A percentile compares a stretch with the other conserved stretches of the same genome.
These are phyloP conservation scores for Microstegium vimineum DNA, from an alignment of 176 grass and related monocot species.

Conservation along the genomic window DNA sequence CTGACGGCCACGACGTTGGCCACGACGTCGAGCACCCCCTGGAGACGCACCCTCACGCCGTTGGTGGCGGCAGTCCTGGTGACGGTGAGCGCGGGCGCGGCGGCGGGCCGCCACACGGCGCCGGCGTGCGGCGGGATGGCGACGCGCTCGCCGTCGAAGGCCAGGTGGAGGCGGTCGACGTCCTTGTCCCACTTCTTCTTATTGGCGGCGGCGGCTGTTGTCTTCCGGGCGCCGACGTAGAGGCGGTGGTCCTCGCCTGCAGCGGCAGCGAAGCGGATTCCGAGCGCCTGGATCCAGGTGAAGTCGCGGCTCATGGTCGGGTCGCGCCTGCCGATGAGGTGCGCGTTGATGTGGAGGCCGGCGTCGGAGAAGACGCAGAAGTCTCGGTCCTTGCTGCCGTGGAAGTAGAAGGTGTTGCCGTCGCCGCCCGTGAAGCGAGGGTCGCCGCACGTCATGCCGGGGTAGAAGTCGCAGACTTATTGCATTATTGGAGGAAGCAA, in stretches of 20 bases:
- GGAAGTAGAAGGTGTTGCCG: slow-evolving; percentile 52
- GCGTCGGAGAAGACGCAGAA: slow-evolving; percentile 42
- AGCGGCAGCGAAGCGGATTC: slow-evolving; percentile 47
- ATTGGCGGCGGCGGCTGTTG: slow-evolving; percentile 32
- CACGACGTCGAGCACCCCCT: slow-evolving; percentile 25
- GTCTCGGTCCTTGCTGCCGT: slow-evolving; percentile 33
- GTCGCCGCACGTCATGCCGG: slow-evolving; percentile 26
- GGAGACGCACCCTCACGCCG: slow-evolving; percentile 11
- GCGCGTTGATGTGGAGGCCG: slow-evolving; percentile 41
- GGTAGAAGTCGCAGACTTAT: slow-evolving; percentile 31
- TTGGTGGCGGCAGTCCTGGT: slow-evolving; percentile 4
- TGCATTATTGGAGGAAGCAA: no score
- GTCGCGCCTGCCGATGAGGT: slow-evolving; percentile 47
- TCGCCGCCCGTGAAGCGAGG: slow-evolving; percentile 31
- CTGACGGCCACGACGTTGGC: slow-evolving; percentile 39
- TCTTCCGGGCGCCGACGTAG: slow-evolving; percentile 31
- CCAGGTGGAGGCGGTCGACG: slow-evolving; percentile 30
- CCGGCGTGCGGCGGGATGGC: background rate
- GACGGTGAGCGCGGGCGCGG: slow-evolving; percentile 9
- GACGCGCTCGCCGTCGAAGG: slow-evolving; percentile 30
- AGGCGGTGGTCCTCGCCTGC: slow-evolving; percentile 48
- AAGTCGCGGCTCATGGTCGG: slow-evolving; percentile 37
- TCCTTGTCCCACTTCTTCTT: slow-evolving; percentile 28
- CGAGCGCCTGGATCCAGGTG: slow-evolving; percentile 56
- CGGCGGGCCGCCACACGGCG: slow-evolving; percentile 17